phyloP scores from a whole-genome alignment of 2,329 filamentous ascomycete species.

The Beauveria sp. region DNA sequence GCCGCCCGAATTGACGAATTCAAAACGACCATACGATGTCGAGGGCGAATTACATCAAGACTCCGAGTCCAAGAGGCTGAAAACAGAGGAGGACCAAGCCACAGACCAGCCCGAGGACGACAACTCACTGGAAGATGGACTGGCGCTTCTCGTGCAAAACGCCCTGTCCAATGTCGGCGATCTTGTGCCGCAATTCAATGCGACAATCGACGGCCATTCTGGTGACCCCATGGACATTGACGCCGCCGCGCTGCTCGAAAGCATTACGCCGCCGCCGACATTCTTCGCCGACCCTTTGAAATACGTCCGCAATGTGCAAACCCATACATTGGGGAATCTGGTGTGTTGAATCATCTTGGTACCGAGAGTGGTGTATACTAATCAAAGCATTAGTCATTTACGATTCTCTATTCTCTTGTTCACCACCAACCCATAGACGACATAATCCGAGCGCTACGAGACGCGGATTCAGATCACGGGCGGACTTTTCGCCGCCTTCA shows the following conservation, averaged over 20 bases:
- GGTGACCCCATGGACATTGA: slow-evolving; percentile 27
- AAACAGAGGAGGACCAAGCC: background rate
- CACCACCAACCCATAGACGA: slow-evolving; percentile 31
- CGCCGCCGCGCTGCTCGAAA: slow-evolving; percentile 21
- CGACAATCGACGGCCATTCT: slow-evolving; percentile 19
- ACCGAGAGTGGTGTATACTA: background rate
- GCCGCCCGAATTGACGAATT: slow-evolving; percentile 24
- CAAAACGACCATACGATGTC: slow-evolving; percentile 31
- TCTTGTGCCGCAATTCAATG: slow-evolving; percentile 27
- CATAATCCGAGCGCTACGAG: slow-evolving; percentile 25
- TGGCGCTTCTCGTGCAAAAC: slow-evolving; percentile 33
- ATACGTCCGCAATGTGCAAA: slow-evolving; percentile 30
- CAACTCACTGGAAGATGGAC: slow-evolving; percentile 26
- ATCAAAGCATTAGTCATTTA: background rate
- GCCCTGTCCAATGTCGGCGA: slow-evolving; percentile 33
- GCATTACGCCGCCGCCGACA: slow-evolving; percentile 20
- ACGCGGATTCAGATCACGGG: slow-evolving; percentile 26
- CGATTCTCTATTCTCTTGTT: slow-evolving; percentile 19
- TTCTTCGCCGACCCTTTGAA: slow-evolving; percentile 30
- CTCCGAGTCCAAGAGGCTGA: slow-evolving; percentile 11
- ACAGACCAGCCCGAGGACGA: slow-evolving; percentile 1
- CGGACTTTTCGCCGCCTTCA: slow-evolving; percentile 25
- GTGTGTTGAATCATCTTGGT: slow-evolving; percentile 21
- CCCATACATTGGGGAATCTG: slow-evolving; percentile 33
- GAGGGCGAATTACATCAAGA: slow-evolving; percentile 21